These are phyloP conservation scores for Hericium rajendrae DNA, from an alignment of 768 basidiomycete genomes.

Conservation along the genomic window DNA sequence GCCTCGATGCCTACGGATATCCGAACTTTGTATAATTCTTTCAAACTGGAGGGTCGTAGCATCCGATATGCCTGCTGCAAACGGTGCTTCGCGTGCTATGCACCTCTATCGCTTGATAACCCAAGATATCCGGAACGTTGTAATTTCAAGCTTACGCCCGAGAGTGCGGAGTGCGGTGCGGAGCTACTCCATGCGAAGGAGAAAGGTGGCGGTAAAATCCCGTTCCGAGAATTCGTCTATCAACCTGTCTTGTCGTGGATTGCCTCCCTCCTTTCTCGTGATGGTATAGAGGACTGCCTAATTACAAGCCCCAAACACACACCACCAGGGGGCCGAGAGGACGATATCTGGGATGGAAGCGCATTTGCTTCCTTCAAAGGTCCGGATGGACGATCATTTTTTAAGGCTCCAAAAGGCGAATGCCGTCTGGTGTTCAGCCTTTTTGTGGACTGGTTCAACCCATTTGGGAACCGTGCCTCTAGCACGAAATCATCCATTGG, in stretches of 20 bases:
- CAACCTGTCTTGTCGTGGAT: conserved; percentile 5
- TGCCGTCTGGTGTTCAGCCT: conserved; percentile 24
- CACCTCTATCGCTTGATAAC: background rate
- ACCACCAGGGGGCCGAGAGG: background rate
- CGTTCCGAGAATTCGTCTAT: background rate
- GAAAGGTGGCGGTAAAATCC: background rate
- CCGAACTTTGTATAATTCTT: too few relatives aligned
- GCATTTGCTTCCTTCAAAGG: background rate
- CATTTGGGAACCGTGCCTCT: conserved; percentile 21
- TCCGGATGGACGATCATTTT: conserved; percentile 2
- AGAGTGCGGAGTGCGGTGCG: background rate
- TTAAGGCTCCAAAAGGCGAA: background rate
- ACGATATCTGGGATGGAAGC: conserved; percentile 6
- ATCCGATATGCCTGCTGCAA: background rate
- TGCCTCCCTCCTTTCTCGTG: background rate
- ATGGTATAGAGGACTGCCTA: conserved; percentile 1
- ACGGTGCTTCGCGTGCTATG: conserved; percentile 1
- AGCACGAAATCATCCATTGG: conserved; percentile 19
- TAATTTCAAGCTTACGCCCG: background rate
- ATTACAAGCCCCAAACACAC: background rate
- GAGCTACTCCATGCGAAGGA: background rate
- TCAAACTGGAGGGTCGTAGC: too few relatives aligned
- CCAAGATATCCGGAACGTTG: conserved; percentile 1
- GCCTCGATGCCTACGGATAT: too few relatives aligned
- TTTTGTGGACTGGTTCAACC: conserved; percentile 29